Conservation (phyloP, 1,284 basidiomycete species). For the Malassezia equina region DNA sequence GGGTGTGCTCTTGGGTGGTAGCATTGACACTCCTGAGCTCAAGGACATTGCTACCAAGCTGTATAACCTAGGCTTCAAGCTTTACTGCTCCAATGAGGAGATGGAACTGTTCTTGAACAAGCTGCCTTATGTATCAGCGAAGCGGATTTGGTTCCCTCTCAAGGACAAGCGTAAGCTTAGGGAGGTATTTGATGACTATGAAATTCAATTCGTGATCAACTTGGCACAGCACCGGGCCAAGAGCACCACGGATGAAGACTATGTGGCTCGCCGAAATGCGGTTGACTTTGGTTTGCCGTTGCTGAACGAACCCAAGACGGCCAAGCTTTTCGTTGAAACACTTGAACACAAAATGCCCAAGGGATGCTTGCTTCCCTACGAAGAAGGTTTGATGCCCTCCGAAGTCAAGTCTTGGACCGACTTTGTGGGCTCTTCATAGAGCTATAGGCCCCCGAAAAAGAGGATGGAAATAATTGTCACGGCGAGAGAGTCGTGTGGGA, state of each 20-base stretch:
- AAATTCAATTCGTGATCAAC: conserved; percentile 92
- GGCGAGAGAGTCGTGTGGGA: no score
- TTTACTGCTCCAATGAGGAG: conserved; percentile 70
- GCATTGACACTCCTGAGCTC: conserved; percentile 72
- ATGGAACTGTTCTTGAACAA: conserved; percentile 77
- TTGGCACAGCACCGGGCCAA: conserved; percentile 71
- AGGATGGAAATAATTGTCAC: no score
- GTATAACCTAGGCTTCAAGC: conserved; percentile 66
- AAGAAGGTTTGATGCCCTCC: conserved; percentile 79
- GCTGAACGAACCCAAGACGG: conserved; percentile 81
- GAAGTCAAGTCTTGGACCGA: conserved; percentile 58
- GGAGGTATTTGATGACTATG: conserved; percentile 72
- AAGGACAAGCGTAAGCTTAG: conserved; percentile 92
- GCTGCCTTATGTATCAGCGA: conserved; percentile 52
- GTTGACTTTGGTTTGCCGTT: conserved; percentile 55
- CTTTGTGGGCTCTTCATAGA: conserved; percentile 27
- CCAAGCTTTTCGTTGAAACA: conserved; percentile 80
- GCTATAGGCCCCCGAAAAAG: neutral
- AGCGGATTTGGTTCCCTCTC: conserved; percentile 90
- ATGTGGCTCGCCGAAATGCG: conserved; percentile 62
- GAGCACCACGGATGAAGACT: conserved; percentile 81
- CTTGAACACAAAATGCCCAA: conserved; percentile 76
- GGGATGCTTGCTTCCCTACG: conserved; percentile 70
- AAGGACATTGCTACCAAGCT: conserved; percentile 60
- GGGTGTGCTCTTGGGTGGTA: conserved; percentile 75